Conservation (phyloP, 2,329 filamentous ascomycete genomes). For the Zymoseptoria pseudotritici region DNA sequence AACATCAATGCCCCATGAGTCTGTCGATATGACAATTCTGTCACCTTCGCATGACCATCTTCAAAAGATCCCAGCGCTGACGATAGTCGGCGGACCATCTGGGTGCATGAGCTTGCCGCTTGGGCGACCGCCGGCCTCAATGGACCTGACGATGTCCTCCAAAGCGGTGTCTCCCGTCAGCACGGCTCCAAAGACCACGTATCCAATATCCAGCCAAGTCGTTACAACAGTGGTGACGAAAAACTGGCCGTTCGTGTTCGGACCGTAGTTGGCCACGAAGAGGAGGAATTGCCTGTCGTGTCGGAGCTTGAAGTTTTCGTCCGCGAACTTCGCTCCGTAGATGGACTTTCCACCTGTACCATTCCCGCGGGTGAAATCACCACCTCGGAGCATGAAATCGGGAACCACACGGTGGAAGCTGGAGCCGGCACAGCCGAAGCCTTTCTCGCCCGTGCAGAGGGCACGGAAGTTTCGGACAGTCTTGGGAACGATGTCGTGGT, state of each 20-base stretch:
- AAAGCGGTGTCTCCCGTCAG: conserved; percentile 44
- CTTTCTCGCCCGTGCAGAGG: conserved; percentile 93
- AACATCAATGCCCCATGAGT: no score
- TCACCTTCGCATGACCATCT: neutral
- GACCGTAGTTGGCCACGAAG: conserved; percentile 59
- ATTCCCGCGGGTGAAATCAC: conserved; percentile 49
- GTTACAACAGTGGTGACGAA: conserved; percentile 62
- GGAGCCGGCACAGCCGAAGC: conserved; percentile 71
- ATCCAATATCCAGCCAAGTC: conserved; percentile 64
- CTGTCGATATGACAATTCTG: neutral
- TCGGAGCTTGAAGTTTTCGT: conserved; percentile 88
- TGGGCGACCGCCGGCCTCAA: conserved; percentile 50
- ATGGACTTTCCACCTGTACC: conserved; percentile 95
- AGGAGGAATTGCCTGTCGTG: conserved; percentile 82
- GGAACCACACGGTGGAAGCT: conserved; percentile 96
- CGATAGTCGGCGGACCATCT: no score
- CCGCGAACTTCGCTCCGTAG: conserved; percentile 92
- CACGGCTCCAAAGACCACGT: conserved; percentile 78
- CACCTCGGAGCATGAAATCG: conserved; percentile 97
- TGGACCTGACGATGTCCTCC: conserved; percentile 47
- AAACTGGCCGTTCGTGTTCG: conserved; percentile 78
- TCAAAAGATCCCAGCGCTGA: no score
- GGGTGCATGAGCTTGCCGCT: conserved; percentile 37
- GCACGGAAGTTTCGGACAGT: conserved; percentile 95
- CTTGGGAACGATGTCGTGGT: conserved; percentile 77